Evolutionary conservation across 2,329 filamentous ascomycete genomes (phyloP).

Genomic region (Cladophialophora chaetospira): DNA sequence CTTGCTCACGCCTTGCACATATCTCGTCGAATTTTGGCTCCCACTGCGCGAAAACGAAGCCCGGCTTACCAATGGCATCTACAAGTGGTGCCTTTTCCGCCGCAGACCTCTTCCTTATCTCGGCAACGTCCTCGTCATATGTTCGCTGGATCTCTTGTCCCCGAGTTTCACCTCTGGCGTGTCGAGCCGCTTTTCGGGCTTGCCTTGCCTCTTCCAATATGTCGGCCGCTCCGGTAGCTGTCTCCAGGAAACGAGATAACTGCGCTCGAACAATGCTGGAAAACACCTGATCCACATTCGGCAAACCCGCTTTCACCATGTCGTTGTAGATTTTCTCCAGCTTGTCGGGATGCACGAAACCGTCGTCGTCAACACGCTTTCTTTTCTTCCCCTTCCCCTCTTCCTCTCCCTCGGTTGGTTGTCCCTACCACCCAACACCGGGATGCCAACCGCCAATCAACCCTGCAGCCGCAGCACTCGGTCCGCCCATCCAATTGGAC

Average conservation of each 20-base stretch:
- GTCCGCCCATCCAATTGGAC: slow-evolving; percentile 12
- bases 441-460: slow-evolving; percentile 26
- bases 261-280: too few species aligned
- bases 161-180: neutral
- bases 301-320: neutral
- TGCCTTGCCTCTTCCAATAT: neutral
- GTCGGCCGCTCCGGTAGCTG: too few species aligned
- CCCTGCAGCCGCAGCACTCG: slow-evolving; percentile 12
- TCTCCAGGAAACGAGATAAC: too few species aligned
- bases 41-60: too few species aligned
- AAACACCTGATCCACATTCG: neutral
- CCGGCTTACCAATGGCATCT: too few species aligned
- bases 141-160: neutral
- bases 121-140: neutral
- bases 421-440: slow-evolving; percentile 24
- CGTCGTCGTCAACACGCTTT: neutral
- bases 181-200: neutral
- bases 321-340: neutral
- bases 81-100: too few species aligned
- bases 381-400: neutral
- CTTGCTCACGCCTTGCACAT: too few species aligned
- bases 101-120: neutral
- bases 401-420: neutral
- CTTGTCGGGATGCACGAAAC: neutral
- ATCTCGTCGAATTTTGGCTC: too few species aligned